phyloP scores from a whole-genome alignment of 2,329 filamentous ascomycete genomes.

The Tetracladium maxilliforme region DNA sequence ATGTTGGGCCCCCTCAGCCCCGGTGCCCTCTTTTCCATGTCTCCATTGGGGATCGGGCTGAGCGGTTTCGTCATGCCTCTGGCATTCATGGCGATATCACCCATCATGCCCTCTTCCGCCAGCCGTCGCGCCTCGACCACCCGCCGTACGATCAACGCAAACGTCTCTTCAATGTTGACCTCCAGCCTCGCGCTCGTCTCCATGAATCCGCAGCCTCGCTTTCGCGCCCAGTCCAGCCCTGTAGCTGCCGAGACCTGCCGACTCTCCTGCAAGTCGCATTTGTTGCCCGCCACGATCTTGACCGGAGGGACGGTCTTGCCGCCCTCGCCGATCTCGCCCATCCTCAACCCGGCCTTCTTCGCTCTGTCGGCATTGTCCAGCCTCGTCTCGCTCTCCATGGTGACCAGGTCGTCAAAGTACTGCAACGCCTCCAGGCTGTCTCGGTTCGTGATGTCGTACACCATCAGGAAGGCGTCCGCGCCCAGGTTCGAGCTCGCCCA shows the following conservation, averaged over 20 bases:
- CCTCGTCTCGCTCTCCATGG: constrained; percentile 63
- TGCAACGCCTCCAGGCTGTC: constrained; percentile 56
- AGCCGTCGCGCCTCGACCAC: constrained; percentile 32
- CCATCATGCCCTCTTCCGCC: constrained; percentile 12
- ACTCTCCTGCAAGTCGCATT: constrained; percentile 63
- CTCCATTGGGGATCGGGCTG: constrained; percentile 34
- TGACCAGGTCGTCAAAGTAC: constrained; percentile 72
- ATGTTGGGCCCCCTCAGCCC: no score
- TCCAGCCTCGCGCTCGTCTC: constrained; percentile 73
- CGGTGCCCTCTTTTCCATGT: no score
- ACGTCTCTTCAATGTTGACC: constrained; percentile 83
- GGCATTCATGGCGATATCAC: constrained; percentile 34
- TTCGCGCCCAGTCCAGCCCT: constrained; percentile 65
- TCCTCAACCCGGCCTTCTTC: constrained; percentile 3
- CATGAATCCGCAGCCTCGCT: constrained; percentile 69
- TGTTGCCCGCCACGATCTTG: constrained; percentile 77
- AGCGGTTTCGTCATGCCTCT: constrained; percentile 46
- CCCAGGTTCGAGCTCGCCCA: constrained; percentile 69
- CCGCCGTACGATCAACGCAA: constrained; percentile 52
- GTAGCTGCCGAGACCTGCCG: constrained; percentile 53
- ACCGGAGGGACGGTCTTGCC: constrained; percentile 53
- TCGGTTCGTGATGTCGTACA: constrained; percentile 70
- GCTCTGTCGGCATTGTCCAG: constrained; percentile 39
- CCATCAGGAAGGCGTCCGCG: constrained; percentile 71
- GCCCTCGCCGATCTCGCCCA: constrained; percentile 9